phyloP scores from a whole-genome alignment of 345 rosid genomes.

The Eucalyptus microcorys region DNA sequence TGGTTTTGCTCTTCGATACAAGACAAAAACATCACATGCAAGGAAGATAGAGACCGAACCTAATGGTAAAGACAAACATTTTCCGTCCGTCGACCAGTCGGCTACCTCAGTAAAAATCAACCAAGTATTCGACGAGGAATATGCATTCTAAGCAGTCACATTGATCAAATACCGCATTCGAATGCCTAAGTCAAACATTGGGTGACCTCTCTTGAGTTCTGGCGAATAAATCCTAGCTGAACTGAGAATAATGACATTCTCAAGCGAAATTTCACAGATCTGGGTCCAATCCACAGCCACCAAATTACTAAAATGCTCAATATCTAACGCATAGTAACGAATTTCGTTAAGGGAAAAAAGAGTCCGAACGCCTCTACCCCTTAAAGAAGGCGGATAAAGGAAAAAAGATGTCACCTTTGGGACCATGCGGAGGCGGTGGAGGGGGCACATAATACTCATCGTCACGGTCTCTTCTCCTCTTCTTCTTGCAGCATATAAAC shows the following conservation, averaged over 20 bases:
- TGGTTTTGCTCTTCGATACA: neutral
- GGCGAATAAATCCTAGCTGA: neutral
- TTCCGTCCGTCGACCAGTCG: neutral
- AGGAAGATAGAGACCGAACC: neutral
- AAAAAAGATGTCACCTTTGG: constrained; percentile 27
- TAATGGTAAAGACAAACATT: neutral
- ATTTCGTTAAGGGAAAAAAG: neutral
- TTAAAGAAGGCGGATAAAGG: neutral
- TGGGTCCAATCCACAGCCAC: neutral
- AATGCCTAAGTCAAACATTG: neutral
- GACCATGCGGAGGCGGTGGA: constrained; percentile 41
- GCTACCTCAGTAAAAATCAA: neutral
- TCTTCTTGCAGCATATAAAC: constrained; percentile 47
- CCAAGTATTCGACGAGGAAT: neutral
- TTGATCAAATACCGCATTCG: neutral
- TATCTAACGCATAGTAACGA: neutral
- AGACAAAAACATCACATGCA: neutral
- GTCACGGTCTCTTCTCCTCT: constrained; percentile 27
- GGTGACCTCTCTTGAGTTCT: neutral
- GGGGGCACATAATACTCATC: constrained; percentile 37
- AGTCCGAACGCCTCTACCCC: neutral
- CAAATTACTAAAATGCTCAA: neutral
- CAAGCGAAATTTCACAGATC: neutral
- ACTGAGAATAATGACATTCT: neutral
- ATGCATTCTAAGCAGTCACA: neutral